These are phyloP conservation scores for Striga hermonthica DNA, from an alignment of 305 asterid species.

Conservation along the genomic window DNA sequence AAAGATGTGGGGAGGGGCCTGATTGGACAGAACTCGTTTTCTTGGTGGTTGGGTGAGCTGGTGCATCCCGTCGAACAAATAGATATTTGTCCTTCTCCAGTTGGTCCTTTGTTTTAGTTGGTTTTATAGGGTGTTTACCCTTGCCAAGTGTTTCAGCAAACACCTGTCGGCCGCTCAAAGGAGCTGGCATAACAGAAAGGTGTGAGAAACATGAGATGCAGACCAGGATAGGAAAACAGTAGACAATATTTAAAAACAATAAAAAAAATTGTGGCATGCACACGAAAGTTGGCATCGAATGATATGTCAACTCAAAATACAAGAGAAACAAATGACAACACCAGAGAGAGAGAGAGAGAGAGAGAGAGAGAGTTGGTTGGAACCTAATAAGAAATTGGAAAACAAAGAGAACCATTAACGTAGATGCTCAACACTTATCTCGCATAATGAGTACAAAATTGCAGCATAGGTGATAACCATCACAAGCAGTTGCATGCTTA, in stretches of 20 bases:
- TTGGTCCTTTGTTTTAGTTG: conserved; percentile 50
- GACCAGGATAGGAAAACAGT: conserved; percentile 30
- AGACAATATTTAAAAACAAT: neutral
- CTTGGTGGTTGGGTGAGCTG: conserved; percentile 41
- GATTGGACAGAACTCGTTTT: conserved; percentile 41
- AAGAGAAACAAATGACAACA: neutral
- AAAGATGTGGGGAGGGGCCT: neutral
- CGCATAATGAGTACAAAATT: neutral
- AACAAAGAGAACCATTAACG: conserved; percentile 11
- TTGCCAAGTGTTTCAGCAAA: conserved; percentile 72
- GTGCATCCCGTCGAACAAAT: conserved; percentile 76
- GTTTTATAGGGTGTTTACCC: conserved; percentile 46
- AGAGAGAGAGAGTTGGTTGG: too few species aligned
- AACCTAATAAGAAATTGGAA: neutral
- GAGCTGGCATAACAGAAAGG: conserved; percentile 45
- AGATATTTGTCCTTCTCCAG: conserved; percentile 70
- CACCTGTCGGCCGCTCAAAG: conserved; percentile 78
- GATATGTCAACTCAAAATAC: neutral
- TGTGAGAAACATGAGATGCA: conserved; percentile 26
- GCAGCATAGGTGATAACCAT: conserved; percentile 5
- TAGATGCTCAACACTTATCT: neutral
- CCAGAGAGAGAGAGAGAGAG: too few species aligned
- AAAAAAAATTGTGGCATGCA: conserved; percentile 16
- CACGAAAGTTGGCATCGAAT: neutral
- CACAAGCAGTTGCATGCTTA: conserved; percentile 10